Evolutionary conservation across 2,329 filamentous ascomycete species (phyloP).

Genomic region (Aureobasidium sp.): DNA sequence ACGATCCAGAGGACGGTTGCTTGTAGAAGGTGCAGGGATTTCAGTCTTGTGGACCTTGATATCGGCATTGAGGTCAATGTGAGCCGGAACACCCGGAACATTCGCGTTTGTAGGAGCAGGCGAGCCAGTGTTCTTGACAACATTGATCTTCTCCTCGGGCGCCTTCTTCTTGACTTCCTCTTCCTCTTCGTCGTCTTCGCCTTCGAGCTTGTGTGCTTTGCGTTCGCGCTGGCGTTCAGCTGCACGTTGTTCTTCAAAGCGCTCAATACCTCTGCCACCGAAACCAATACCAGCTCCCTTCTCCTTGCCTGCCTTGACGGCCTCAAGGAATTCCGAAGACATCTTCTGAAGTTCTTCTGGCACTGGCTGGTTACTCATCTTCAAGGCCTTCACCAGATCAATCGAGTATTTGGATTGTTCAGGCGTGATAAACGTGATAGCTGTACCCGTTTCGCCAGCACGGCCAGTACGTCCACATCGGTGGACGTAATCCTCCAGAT

Average conservation of each 20-base stretch:
- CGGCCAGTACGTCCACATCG: conserved; percentile 88
- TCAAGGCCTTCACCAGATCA: conserved; percentile 84
- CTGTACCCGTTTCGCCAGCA: conserved; percentile 88
- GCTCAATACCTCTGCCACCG: conserved; percentile 87
- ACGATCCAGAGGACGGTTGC: conserved; percentile 57
- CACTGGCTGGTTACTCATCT: conserved; percentile 77
- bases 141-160: conserved; percentile 43
- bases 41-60: conserved; percentile 67
- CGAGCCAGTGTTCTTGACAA: conserved; percentile 15
- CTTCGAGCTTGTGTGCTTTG: conserved; percentile 82
- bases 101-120: conserved; percentile 10
- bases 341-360: conserved; percentile 59
- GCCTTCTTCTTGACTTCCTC: conserved; percentile 50
- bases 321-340: conserved; percentile 66
- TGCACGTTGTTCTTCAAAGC: conserved; percentile 83
- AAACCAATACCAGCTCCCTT: conserved; percentile 80
- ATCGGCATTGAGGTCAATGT: conserved; percentile 56
- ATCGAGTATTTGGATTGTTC: conserved; percentile 86
- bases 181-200: conserved; percentile 71
- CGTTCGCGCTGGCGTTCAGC: conserved; percentile 77
- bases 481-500: conserved; percentile 94
- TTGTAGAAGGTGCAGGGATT: conserved; percentile 37
- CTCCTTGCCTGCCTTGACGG: conserved; percentile 86
- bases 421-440: conserved; percentile 86
- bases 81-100: conserved; percentile 41